Evolutionary conservation across 2,329 filamentous ascomycete species (phyloP).

Genomic region (Whalleya microplaca): DNA sequence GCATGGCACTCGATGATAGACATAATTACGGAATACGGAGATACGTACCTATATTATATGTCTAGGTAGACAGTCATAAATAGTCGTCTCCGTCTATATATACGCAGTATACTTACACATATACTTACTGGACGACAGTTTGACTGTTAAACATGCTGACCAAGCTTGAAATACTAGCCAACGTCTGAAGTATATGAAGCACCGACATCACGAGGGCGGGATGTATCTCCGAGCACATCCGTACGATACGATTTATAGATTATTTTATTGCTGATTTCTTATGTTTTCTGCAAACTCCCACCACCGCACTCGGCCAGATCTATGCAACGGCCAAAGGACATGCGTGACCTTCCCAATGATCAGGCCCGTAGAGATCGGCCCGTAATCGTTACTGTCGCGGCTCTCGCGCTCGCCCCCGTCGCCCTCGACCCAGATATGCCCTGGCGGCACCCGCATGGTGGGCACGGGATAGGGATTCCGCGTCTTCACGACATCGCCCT

Average conservation of each 20-base stretch:
- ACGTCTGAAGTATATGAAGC: not conserved
- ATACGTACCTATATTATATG: too few species aligned
- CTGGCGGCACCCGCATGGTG: conserved; percentile 70
- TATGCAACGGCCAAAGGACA: conserved; percentile 70
- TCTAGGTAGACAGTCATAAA: too few species aligned
- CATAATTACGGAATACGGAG: not conserved
- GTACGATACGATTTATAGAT: not conserved
- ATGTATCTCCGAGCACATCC: not conserved
- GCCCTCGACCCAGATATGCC: conserved; percentile 94
- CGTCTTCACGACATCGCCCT: conserved; percentile 76
- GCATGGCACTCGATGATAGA: not conserved
- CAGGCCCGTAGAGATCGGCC: conserved; percentile 76
- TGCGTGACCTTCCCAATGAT: conserved; percentile 76
- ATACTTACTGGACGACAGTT: too few species aligned
- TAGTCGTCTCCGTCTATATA: too few species aligned
- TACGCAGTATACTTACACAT: too few species aligned
- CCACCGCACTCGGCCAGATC: conserved; percentile 61
- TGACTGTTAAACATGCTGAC: too few species aligned
- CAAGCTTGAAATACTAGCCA: too few species aligned
- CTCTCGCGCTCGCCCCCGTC: conserved; percentile 74
- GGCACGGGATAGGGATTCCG: conserved; percentile 60
- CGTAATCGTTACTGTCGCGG: conserved; percentile 87
- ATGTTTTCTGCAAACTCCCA: conserved; percentile 51
- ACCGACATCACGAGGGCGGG: too few species aligned
- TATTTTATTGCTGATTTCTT: conserved; percentile 17